These are phyloP conservation scores for Aspergillus pseudotamarii DNA, from an alignment of 2,329 filamentous ascomycete genomes.

Conservation along the genomic window DNA sequence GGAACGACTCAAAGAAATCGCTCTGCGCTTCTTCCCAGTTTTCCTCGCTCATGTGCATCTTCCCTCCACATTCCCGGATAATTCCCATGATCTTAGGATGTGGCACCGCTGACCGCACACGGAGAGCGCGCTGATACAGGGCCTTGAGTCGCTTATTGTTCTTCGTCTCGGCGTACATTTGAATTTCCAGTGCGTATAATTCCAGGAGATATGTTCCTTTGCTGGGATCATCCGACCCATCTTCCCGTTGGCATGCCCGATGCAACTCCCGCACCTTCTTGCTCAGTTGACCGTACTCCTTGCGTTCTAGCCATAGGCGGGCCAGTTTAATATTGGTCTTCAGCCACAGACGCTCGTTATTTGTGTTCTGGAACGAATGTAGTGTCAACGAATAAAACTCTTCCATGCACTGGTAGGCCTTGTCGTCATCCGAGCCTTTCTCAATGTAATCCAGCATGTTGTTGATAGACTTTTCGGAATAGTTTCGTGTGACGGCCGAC, in stretches of 20 bases:
- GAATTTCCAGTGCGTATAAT: conserved; percentile 95
- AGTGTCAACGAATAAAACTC: conserved; percentile 93
- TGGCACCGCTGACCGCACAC: conserved; percentile 93
- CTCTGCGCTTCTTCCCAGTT: conserved; percentile 98
- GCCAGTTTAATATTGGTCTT: conserved; percentile 98
- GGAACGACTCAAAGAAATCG: conserved; percentile 98
- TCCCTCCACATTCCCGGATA: conserved; percentile 96
- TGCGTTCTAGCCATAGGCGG: conserved; percentile 85
- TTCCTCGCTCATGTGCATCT: conserved; percentile 99
- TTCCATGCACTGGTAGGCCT: conserved; percentile 82
- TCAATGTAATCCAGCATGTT: conserved; percentile 99
- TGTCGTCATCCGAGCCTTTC: conserved; percentile 76
- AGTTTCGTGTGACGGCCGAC: conserved; percentile 94
- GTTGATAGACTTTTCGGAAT: conserved; percentile 99
- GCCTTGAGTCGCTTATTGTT: conserved; percentile 97
- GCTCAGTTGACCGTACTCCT: conserved; percentile 78
- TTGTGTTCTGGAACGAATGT: conserved; percentile 92
- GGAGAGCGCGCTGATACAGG: conserved; percentile 86
- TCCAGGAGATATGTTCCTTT: conserved; percentile 97
- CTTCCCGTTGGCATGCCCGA: conserved; percentile 80
- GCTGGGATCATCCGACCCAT: conserved; percentile 80
- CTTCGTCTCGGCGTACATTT: conserved; percentile 95
- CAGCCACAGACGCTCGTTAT: conserved; percentile 95
- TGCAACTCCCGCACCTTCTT: conserved; percentile 89
- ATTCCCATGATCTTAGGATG: conserved; percentile 99